phyloP scores from a whole-genome alignment of 2,329 filamentous ascomycete genomes.

The Shiraia sp. region DNA sequence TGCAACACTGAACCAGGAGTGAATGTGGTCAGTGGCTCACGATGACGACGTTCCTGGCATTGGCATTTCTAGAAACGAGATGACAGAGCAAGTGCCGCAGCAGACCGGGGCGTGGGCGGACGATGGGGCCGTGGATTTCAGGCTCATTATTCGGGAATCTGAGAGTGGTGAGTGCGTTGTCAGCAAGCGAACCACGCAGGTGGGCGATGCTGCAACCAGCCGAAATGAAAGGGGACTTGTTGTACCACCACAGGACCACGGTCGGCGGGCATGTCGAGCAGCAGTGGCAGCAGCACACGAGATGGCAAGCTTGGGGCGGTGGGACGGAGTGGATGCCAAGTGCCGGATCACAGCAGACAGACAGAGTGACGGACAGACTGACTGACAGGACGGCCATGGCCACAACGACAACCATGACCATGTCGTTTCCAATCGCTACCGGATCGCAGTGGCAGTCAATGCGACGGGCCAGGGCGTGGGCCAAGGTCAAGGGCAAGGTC shows the following conservation, averaged over 20 bases:
- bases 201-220: slow-evolving; percentile 44
- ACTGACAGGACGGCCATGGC: no score
- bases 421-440: slow-evolving; percentile 19
- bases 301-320: no score
- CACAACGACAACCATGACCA: no score
- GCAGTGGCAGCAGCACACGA: no score
- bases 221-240: slow-evolving; percentile 45
- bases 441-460: slow-evolving; percentile 15
- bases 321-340: slow-evolving; percentile 20
- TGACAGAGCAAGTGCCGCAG: slow-evolving; percentile 25
- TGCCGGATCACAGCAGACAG: slow-evolving; percentile 16
- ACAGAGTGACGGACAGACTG: no score
- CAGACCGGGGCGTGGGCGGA: slow-evolving; percentile 28
- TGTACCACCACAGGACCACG: no score
- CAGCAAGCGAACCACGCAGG: slow-evolving; percentile 38
- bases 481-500: no score
- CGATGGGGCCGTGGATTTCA: slow-evolving; percentile 35
- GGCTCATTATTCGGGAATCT: slow-evolving; percentile 38
- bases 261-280: no score
- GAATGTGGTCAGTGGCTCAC: slow-evolving; percentile 29
- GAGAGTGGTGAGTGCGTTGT: slow-evolving; percentile 39
- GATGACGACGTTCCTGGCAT: slow-evolving; percentile 28
- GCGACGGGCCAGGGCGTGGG: slow-evolving; percentile 9
- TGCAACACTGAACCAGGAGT: slow-evolving; percentile 19
- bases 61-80: slow-evolving; percentile 27